A percentile compares a stretch with the other conserved stretches of the same genome.
phyloP scores from a whole-genome alignment of 176 grass and related monocot genomes.

The Zea mays region Zm-B73-REFERENCE-NAM-5.0 NC_050103.1:148411001-148411500 shows the following conservation, averaged over 20 bases:
- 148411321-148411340: conserved; percentile 47
- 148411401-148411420: conserved; percentile 30
- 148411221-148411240: conserved; percentile 51
- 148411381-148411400: conserved; percentile 43
- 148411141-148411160: conserved; percentile 54
- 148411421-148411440: conserved; percentile 40
- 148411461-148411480: conserved; percentile 45
- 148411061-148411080: conserved; percentile 56
- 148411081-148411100: conserved; percentile 57
- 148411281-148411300: conserved; percentile 40
- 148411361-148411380: conserved; percentile 38
- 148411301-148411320: conserved; percentile 45
- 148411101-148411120: conserved; percentile 47
- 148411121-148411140: conserved; percentile 60
- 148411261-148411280: conserved; percentile 44
- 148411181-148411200: conserved; percentile 50
- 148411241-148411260: conserved; percentile 34
- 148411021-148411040: conserved; percentile 72
- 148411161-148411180: conserved; percentile 51
- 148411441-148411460: conserved; percentile 34
- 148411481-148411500: conserved; percentile 36
- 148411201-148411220: conserved; percentile 59
- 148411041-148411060: conserved; percentile 76
- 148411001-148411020: conserved; percentile 78
- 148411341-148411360: conserved; percentile 50